Percentiles rank a stretch among this genome's conserved stretches.
Evolutionary conservation across 2,329 filamentous ascomycete genomes (phyloP).

Genomic region (Claviceps cyperi): DNA sequence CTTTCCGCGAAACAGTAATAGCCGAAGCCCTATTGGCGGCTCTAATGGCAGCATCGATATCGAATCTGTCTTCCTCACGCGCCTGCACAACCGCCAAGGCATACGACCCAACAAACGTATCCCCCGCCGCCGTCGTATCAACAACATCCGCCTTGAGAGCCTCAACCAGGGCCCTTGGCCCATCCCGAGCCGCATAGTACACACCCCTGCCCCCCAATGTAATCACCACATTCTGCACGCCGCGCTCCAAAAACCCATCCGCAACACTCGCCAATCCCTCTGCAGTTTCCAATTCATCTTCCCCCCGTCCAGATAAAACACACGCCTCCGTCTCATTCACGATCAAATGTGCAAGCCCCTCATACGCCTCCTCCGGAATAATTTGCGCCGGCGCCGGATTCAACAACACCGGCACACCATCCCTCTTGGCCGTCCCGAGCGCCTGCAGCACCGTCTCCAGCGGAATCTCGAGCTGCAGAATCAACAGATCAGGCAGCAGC

Average conservation of each 20-base stretch:
- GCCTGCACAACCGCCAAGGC: constrained; percentile 53
- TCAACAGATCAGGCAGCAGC: constrained; percentile 42
- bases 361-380: constrained; percentile 52
- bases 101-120: constrained; percentile 87
- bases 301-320: constrained; percentile 43
- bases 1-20: constrained; percentile 26
- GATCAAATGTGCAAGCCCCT: constrained; percentile 60
- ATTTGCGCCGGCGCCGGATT: constrained; percentile 70
- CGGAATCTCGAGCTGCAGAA: constrained; percentile 70
- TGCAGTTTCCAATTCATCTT: constrained; percentile 27
- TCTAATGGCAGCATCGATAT: constrained; percentile 39
- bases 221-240: constrained; percentile 65
- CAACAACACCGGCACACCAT: constrained; percentile 51
- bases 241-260: constrained; percentile 47
- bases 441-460: constrained; percentile 49
- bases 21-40: constrained; percentile 37
- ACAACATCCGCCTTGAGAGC: constrained; percentile 64
- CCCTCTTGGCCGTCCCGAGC: constrained; percentile 33
- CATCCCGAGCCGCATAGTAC: constrained; percentile 40
- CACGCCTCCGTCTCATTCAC: constrained; percentile 85
- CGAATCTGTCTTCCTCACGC: constrained; percentile 22
- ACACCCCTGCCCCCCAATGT: constrained; percentile 75
- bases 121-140: constrained; percentile 86
- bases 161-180: constrained; percentile 33
- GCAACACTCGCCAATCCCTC: constrained; percentile 34